Conservation (phyloP, 345 rosid species). For the Melaleuca quinquenervia region DNA sequence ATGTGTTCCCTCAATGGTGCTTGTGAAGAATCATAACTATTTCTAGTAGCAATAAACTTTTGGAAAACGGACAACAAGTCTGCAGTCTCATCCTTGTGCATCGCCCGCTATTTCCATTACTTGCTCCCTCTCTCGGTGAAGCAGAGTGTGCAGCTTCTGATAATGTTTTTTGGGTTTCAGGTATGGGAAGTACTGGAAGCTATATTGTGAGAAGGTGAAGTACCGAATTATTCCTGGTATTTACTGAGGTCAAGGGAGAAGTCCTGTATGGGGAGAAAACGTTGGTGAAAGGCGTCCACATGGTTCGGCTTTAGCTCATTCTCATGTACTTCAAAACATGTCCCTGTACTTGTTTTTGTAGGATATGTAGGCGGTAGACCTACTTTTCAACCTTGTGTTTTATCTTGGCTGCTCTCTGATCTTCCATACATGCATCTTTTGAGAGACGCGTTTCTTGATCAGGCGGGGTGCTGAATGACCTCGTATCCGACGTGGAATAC, state of each 20-base stretch:
- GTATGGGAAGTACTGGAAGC: slow-evolving; percentile 78
- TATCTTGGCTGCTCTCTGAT: neutral
- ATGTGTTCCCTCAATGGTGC: neutral
- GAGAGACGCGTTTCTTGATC: too few species aligned
- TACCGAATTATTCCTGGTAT: slow-evolving; percentile 71
- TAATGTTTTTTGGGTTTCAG: slow-evolving; percentile 17
- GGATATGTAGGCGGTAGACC: neutral
- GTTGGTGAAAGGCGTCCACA: neutral
- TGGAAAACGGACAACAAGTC: neutral
- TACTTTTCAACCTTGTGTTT: neutral
- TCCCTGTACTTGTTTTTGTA: neutral
- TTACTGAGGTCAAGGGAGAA: slow-evolving; percentile 25
- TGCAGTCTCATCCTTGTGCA: neutral
- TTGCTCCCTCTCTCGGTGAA: neutral
- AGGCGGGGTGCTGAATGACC: neutral
- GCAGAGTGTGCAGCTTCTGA: neutral
- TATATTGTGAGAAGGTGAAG: slow-evolving; percentile 72
- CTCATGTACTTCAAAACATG: neutral
- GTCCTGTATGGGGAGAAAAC: neutral
- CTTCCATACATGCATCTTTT: too few species aligned
- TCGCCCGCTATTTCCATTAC: neutral
- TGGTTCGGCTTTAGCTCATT: neutral
- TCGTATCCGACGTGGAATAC: neutral
- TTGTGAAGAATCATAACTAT: neutral
- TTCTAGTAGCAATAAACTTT: neutral